Evolutionary conservation across 257 asterid genomes (phyloP).

Genomic region (Penstemon davidsonii): DNA sequence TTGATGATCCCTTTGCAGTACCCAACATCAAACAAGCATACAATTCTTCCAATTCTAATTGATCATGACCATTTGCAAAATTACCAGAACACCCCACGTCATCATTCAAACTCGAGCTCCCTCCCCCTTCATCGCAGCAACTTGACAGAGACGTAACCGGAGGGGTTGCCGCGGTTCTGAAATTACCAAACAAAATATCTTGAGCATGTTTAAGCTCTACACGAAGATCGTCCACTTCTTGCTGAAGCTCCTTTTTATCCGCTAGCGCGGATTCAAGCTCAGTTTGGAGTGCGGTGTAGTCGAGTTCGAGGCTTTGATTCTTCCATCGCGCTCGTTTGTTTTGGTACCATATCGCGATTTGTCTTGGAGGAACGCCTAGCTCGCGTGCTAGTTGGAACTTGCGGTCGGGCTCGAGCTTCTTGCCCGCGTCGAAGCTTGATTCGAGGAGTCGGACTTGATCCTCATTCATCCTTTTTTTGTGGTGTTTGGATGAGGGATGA

Average conservation of each 20-base stretch:
- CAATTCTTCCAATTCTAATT: slow-evolving; percentile 54
- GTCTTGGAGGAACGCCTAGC: slow-evolving; percentile 77
- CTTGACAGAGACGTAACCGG: slow-evolving; percentile 58
- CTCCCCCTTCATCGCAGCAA: slow-evolving; percentile 60
- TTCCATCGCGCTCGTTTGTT: slow-evolving; percentile 89
- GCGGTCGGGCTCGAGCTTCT: slow-evolving; percentile 79
- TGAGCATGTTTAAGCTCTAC: slow-evolving; percentile 56
- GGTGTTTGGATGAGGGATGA: slow-evolving; percentile 36
- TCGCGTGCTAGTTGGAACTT: slow-evolving; percentile 73
- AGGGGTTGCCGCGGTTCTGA: slow-evolving; percentile 16
- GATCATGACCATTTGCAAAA: slow-evolving; percentile 40
- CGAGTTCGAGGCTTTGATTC: slow-evolving; percentile 76
- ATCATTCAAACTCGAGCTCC: slow-evolving; percentile 50
- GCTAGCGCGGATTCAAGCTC: slow-evolving; percentile 57
- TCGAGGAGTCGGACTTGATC: slow-evolving; percentile 75
- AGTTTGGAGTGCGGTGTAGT: slow-evolving; percentile 52
- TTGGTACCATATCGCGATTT: slow-evolving; percentile 91
- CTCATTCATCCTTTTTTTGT: slow-evolving; percentile 64
- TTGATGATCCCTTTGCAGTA: slow-evolving; percentile 30
- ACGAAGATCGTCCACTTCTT: slow-evolving; percentile 51
- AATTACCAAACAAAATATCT: slow-evolving; percentile 37
- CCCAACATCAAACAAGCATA: slow-evolving; percentile 65
- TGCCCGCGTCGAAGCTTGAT: slow-evolving; percentile 59
- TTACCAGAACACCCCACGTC: slow-evolving; percentile 54
- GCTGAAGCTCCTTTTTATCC: slow-evolving; percentile 58